Base-by-base conservation (phyloP, 805 yeast genomes). In the Nakazawaea populi region DNA sequence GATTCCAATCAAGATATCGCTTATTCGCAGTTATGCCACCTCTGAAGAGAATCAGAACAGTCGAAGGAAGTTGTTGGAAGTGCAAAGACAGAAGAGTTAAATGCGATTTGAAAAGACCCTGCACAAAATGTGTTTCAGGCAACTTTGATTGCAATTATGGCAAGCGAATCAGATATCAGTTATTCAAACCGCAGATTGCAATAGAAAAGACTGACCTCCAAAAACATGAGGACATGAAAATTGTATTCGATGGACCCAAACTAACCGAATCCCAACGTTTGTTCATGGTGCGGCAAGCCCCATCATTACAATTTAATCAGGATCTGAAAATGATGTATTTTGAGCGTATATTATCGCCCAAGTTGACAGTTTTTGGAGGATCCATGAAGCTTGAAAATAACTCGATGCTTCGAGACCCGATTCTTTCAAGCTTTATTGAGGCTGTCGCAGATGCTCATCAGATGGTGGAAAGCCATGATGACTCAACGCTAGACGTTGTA, bases 31-130 rank as follows among this genome's bases (percentile, higher is more conserved):
- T 8, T 18, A 40, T 40, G 50, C 30, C 42, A 36, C 29, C n/a
- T 7, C 54, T 56, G 5, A 60, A 58, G 42, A 52, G 66, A 41
- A 38, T 57, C n/a, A 53, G 66, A 44, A 58, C 62, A 0, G 65
- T 62, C 4, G 56, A 54, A 41, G 64, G 66, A 1, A 56, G 62
- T 28, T 76, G 82, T 56, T 71, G 78, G 73, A 72, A 74, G 12
- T 76, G 82, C 54, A 64, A 76, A 35, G 56, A 64, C n/a, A 63
- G 76, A 11, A 71, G 76, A 48, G 76, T 76, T 56, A 75, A 74
- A 56, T 76, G 82, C 58, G 76, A 75, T 47, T 61, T 74, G 12
- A 59, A 58, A 9, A 64, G 66, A 47, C 80, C 80, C 3, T 75
- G 80, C 53, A 52, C 55, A 34, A 64, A 79, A 46, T 76, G 82